Evolutionary conservation across 495 filamentous ascomycete genomes (phyloP), one percentile per base, ranked within the genome.

Genomic region (Podospora australis): DNA sequence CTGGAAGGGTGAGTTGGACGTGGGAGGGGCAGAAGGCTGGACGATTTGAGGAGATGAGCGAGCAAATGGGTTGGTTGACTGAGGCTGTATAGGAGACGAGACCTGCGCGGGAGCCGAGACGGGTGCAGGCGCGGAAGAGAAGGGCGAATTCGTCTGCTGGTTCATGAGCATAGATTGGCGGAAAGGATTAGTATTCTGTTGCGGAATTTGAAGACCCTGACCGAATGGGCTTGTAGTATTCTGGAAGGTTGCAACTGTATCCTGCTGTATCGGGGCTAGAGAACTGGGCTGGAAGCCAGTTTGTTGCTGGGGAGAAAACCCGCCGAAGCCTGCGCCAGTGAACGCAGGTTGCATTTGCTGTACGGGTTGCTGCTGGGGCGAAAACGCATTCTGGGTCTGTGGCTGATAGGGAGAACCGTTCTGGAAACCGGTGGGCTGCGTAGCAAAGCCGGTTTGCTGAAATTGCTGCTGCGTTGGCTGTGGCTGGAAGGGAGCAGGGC

Each of bases 31-130:
- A 63, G 65, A 70, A 59, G 75, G 42, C 75, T 78, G 56, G 68
- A 59, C 43, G 60, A 70, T 63, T 70, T 67, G 65, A 10, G 65
- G 70, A 11, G 69, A 72, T 24, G 71, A 67, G 53, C 77, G 82
- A 3, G 86, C 83, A 62, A 96, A 96, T 1, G 90, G 90, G 54
- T 96, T 96, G 7, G 89, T 94, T 45, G 82, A 84, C 64, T 89
- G 84, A 28, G 77, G 76, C 41, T 82, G 50, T 25, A 69, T 54
- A 20, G 48, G 53, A 16, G 40, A 13, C 25, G 38, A 16, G 19
- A n/a, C 17, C 7, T 21, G 13, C 40, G 13, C 21, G n/a, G n/a
- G n/a, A n/a, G n/a, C n/a, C n/a, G n/a, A n/a, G 14, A 55, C 20
- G 14, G 48, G 26, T 16, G 50, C 25, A 13, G 52, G 17, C 4